Evolutionary conservation across 371 early-diverging fungal species (phyloP).

Genomic region (Zopfochytrium polystomum): DNA sequence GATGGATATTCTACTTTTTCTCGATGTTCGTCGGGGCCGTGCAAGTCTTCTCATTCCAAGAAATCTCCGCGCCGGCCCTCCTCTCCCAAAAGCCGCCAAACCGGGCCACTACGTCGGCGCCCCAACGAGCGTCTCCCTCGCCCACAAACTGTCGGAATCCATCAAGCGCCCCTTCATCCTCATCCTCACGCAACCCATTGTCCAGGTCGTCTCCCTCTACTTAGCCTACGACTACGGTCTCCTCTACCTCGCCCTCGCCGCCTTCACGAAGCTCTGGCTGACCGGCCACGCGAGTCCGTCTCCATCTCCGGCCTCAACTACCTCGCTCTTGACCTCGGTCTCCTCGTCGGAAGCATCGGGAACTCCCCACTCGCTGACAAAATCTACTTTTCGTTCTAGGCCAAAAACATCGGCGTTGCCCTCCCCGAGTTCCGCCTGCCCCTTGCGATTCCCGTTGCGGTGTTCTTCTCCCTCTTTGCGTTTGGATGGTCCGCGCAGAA

Average conservation of each 20-base stretch:
- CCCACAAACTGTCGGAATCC: neutral
- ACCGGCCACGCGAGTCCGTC: conserved; percentile 3
- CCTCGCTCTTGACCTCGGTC: conserved; percentile 9
- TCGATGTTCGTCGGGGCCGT: conserved; percentile 7
- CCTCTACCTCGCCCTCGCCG: conserved; percentile 10
- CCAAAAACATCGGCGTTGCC: no score
- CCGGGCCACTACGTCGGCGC: neutral
- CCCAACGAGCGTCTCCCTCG: no score
- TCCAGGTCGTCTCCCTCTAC: conserved; percentile 4
- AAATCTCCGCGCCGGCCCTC: conserved; percentile 8
- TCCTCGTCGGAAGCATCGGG: conserved; percentile 17
- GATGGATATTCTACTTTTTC: conserved; percentile 14
- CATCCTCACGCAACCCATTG: conserved; percentile 16
- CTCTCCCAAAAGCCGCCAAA: neutral
- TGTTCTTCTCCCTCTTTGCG: no score
- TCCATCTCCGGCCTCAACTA: conserved; percentile 5
- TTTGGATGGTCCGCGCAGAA: no score
- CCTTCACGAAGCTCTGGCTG: conserved; percentile 15
- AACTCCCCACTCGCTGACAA: no score
- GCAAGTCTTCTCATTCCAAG: neutral
- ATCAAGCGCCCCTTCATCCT: conserved; percentile 11
- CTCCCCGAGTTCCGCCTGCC: no score
- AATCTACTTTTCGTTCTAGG: no score
- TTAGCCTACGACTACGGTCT: conserved; percentile 16
- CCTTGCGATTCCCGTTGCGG: no score